Evolutionary conservation across 1,284 basidiomycete species (phyloP), one percentile per base, ranked within the genome.

Genomic region (Nidula niveotomentosa): DNA sequence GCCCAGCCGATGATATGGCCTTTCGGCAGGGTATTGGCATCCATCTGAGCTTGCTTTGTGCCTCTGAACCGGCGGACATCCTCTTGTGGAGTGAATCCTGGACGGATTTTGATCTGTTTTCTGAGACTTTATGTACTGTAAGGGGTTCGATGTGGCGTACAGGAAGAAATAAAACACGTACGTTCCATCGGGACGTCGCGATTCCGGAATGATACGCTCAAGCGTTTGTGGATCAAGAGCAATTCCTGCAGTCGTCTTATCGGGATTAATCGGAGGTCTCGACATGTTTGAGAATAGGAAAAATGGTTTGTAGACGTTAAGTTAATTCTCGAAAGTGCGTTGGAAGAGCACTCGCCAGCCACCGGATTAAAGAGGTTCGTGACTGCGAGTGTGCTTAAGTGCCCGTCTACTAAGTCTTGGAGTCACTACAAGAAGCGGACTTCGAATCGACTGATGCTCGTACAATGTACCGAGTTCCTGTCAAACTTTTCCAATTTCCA

Each of bases 51-150:
- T 69, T 93, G 90, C 37, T 86, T 84, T 47, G 85, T 80, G 18
- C 90, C 85, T 48, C 93, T 84, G 71, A 96, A 98, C 41, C 87
- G 85, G 36, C 81, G 79, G 10, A 97, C 83, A 73, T 98, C 96
- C 71, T 98, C 96, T 69, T 94, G 92, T 0, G 96, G 96, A 1
- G 94, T 96, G 72, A 88, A 98, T 1, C 96, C 96, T 0, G 94
- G 94, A 36, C 94, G 83, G 60, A 98, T 89, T 75, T 90, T 96
- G 58, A 91, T 77, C 69, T 97, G 85, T 71, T 96, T 97, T 55
- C 96, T 88, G 18, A 93, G 72, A 48, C 95, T 97, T 68, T 23
- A 46, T 44, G 48, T 13, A 41, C 36, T 45, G 53, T 49, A 56
- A 55, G 36, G 30, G 44, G 51, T 10, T 10, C 12, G 12, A 47